Base-by-base conservation (phyloP, 768 basidiomycete species). In the Panellus pusillus region DNA sequence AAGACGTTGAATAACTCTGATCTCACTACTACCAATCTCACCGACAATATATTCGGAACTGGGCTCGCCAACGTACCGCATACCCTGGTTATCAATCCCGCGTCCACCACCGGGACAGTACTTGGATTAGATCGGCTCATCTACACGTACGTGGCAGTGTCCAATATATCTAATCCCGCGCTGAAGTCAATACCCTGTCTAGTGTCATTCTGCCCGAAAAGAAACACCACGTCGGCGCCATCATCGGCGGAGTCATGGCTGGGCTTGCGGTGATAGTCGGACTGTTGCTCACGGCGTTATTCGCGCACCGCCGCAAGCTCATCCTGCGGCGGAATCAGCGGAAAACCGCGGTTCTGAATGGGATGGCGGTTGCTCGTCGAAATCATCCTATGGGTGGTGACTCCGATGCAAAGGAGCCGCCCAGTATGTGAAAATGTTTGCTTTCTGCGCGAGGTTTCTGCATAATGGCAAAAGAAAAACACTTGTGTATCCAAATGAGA, bases 61-160 rank as follows among this genome's bases (percentile, higher is more conserved):
- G 40, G 40, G 11, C 40, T n/a, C 15, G 15, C 40, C 15, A 41
- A 41, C 18, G 40, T 17, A 19, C 45, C 31, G 17, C 45, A 47
- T 47, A 47, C 31, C 6, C 45, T 47, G 35, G 45, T 47, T 31
- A 47, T 47, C 18, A 18, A n/a, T 35, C 45, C 45, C 20, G 24
- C 24, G 24, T 7, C 45, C 17, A 47, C 35, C 45, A 6, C 6
- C 2, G 24, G 5, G 35, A 47, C 45, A 32, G 4, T 47, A 19
- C 14, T 47, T 24, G 46, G 15, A 37, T 47, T 47, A 19, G 45
- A 47, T 18, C 45, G 35, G 17, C 19, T 44, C 42, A 14, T 44
- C 24, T 44, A 44, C 42, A 44, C 42, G 42, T 44, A 44, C 15
- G 42, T 44, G 24, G 19, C 38, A 14, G 20, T 8, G 19, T 1